Evolutionary conservation across 306 rosid species (phyloP), one percentile per base, ranked within the genome.

Genomic region (Prunus padus): DNA sequence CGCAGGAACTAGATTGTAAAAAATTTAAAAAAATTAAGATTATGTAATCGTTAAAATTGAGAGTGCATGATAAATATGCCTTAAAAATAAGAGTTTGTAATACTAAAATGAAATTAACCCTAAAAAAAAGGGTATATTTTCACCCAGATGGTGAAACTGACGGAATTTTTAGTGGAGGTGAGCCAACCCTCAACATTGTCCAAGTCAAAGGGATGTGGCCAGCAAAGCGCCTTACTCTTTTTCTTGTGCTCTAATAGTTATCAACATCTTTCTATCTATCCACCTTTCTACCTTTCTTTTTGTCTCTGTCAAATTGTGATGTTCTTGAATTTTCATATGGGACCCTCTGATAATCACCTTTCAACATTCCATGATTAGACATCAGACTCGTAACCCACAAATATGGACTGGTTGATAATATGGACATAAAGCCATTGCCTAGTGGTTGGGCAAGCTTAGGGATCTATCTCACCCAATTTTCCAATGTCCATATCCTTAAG

Each of bases 291-390:
- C 22, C 16, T 37, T 52, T 67, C 25, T 23, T 28, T 10, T 11
- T 13, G 0, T 10, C 18, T 60, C 11, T n/a, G 23, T 59, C 23
- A 46, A 28, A 37, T 46, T 26, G 8, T 44, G 11, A 10, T 31
- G 10, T 52, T 11, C 60, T 52, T 30, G 63, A 52, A 51, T 31
- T 52, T 51, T 51, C 20, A 66, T 63, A 50, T 20, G 84, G 77
- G 81, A 13, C 80, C 68, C 22, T 56, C 42, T 54, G 44, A 8
- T 10, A 46, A 23, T 55, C 15, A 9, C 73, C 77, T 83, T 85
- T 80, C 83, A 77, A 77, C 76, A 74, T 81, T 82, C 73, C 63
- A 87, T 81, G 82, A 82, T 80, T 72, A 75, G 79, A 25, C 26
- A 55, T 67, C 79, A 68, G 69, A 76, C 67, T 80, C 76, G 55